Evolutionary conservation across 352 stramenopile genomes (phyloP), one percentile per base, ranked within the genome.

Genomic region (Phytophthora rubi): DNA sequence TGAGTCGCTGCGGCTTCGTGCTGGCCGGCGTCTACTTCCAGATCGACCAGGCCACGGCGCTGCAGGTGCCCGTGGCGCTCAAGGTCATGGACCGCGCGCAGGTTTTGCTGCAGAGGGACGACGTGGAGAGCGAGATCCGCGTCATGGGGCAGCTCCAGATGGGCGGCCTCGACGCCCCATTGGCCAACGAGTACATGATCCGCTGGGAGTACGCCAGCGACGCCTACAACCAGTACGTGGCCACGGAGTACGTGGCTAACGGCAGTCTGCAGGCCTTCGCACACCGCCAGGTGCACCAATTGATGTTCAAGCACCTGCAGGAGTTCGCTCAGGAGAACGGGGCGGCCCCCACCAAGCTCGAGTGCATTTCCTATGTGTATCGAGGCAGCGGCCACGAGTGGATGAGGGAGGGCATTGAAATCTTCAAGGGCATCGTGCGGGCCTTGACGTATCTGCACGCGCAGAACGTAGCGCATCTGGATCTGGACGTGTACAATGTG

Each of bases 401-500:
- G 87, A 93, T 93, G 84, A 71, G 77, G 21, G 80, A 93, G 68
- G 79, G 82, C 1, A 65, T 96, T 23, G 75, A 82, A 18, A 70
- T 93, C 42, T 94, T 94, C 62, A 73, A 86, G 53, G 80, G 81
- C 6, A 79, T 96, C 45, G 79, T 91, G 51, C 48, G 80, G 10
- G 88, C 82, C 0, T 76, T 96, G 39, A 92, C 85, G 61, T 96
- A 94, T 70, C 45, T 96, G 18, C 88, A 96, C 53, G 85, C 86
- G 10, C 83, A 94, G 68, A 81, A 73, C 54, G 85, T 96, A 18
- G 86, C 85, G 26, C 88, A 96, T 64, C 62, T 94, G 42, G 88
- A 96, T 68, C 60, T 96, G 8, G 88, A 96, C 71, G 88, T 94
- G 52, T 96, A 94, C 75, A 96, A 96, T 64, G 77, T 96, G 28